Evolutionary conservation across 2,329 filamentous ascomycete genomes (phyloP).

Genomic region (Colletotrichum ledebouriae): DNA sequence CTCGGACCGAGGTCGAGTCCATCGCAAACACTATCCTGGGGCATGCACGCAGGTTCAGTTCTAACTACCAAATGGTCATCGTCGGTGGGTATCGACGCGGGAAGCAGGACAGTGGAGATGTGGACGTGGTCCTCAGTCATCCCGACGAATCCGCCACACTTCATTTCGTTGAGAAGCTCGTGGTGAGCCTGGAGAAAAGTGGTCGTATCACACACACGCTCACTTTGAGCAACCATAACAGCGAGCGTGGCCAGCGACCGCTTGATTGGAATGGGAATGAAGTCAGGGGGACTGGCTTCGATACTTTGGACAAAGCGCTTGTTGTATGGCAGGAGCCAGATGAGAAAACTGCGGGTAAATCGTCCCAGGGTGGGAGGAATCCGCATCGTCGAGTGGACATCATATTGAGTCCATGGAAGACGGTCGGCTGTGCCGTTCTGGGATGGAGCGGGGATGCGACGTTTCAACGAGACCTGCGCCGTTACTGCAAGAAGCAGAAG

Average conservation of each 20-base stretch:
- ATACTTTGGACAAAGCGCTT: slow-evolving; percentile 90
- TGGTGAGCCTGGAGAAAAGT: slow-evolving; percentile 76
- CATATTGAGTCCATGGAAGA: slow-evolving; percentile 89
- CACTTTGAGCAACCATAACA: slow-evolving; percentile 76
- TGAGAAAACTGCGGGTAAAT: slow-evolving; percentile 26
- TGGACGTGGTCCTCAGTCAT: slow-evolving; percentile 88
- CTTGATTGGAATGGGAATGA: slow-evolving; percentile 65
- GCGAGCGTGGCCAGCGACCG: slow-evolving; percentile 76
- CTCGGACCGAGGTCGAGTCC: slow-evolving; percentile 77
- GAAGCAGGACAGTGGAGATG: slow-evolving; percentile 80
- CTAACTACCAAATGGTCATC: slow-evolving; percentile 70
- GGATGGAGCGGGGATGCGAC: slow-evolving; percentile 93
- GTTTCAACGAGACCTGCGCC: slow-evolving; percentile 86
- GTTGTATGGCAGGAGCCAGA: slow-evolving; percentile 88
- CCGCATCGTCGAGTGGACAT: slow-evolving; percentile 91
- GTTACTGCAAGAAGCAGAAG: slow-evolving; percentile 80
- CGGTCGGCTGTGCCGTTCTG: slow-evolving; percentile 86
- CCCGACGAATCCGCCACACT: slow-evolving; percentile 76
- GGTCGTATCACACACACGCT: slow-evolving; percentile 87
- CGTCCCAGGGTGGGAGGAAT: slow-evolving; percentile 12
- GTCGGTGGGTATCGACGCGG: slow-evolving; percentile 88
- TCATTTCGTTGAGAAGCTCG: slow-evolving; percentile 79
- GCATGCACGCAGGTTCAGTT: slow-evolving; percentile 75
- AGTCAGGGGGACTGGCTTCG: slow-evolving; percentile 74
- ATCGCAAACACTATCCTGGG: slow-evolving; percentile 75